Conservation (phyloP, 2,329 filamentous ascomycete genomes). For the Neonectria ditissima region DNA sequence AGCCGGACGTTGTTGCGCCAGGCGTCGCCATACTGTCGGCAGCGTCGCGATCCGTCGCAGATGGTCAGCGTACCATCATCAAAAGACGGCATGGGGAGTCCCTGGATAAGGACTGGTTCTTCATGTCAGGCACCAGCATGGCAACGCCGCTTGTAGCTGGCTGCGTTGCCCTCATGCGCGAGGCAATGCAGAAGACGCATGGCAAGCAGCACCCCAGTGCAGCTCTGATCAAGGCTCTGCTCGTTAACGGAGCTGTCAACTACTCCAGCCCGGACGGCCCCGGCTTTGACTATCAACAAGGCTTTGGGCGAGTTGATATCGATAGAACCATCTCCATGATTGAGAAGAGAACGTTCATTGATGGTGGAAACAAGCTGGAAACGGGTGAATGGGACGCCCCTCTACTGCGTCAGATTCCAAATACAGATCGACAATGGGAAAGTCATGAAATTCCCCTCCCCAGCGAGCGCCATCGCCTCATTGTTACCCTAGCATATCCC, state of each 20-base stretch:
- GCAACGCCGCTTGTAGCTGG: conserved; percentile 4
- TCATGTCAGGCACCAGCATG: conserved; percentile 5
- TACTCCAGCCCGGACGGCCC: neutral
- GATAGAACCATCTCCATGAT: conserved; percentile 2
- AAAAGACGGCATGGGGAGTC: neutral
- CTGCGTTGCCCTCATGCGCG: conserved; percentile 9
- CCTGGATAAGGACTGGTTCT: conserved; percentile 3
- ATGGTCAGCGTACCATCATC: neutral
- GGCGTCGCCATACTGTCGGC: conserved; percentile 11
- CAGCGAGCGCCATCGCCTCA: neutral
- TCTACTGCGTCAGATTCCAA: neutral
- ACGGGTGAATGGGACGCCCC: neutral
- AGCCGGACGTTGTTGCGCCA: conserved; percentile 20
- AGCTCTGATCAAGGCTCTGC: conserved; percentile 1
- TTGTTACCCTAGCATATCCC: conserved; percentile 1
- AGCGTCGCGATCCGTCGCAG: neutral
- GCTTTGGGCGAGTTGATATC: conserved; percentile 1
- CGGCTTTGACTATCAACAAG: conserved; percentile 5
- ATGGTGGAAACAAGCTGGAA: neutral
- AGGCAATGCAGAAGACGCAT: neutral
- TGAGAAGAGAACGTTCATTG: neutral
- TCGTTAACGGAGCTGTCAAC: neutral
- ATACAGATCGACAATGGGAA: neutral
- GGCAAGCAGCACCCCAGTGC: neutral
- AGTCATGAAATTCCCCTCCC: neutral